phyloP scores from a whole-genome alignment of 768 basidiomycete species.

The Rhodotorula graminis region DNA sequence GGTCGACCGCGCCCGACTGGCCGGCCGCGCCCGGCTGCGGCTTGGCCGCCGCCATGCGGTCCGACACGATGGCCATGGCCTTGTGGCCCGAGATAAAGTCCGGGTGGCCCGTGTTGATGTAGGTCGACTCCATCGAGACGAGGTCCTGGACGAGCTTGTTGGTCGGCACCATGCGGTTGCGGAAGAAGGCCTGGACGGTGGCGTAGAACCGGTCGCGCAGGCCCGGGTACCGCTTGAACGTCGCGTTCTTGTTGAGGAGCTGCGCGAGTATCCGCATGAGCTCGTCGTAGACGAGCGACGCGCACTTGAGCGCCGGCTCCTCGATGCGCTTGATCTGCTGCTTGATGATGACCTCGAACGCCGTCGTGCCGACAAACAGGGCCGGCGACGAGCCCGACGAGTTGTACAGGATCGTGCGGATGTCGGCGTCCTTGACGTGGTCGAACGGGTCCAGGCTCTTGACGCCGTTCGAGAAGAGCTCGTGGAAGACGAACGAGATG shows the following conservation, averaged over 20 bases:
- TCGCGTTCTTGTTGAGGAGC: constrained; percentile 81
- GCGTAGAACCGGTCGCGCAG: constrained; percentile 92
- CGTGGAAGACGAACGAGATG: constrained; percentile 98
- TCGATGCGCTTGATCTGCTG: constrained; percentile 97
- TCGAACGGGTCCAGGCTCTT: constrained; percentile 97
- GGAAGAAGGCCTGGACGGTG: constrained; percentile 96
- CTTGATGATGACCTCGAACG: constrained; percentile 98
- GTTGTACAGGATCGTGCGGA: constrained; percentile 91
- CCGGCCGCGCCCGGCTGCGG: constrained; percentile 54
- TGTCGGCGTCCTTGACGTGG: constrained; percentile 97
- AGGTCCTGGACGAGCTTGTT: constrained; percentile 90
- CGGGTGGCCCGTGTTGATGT: constrained; percentile 98
- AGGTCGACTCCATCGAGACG: constrained; percentile 96
- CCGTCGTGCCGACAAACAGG: constrained; percentile 91
- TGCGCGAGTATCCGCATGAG: constrained; percentile 92
- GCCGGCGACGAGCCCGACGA: constrained; percentile 96
- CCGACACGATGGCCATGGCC: constrained; percentile 81
- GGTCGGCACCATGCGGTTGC: constrained; percentile 85
- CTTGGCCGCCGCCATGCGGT: constrained; percentile 76
- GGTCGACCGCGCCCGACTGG: constrained; percentile 52
- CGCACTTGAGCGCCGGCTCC: constrained; percentile 88
- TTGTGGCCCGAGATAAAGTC: constrained; percentile 97
- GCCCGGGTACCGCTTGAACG: constrained; percentile 94
- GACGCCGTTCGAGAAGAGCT: constrained; percentile 93
- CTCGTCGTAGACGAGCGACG: constrained; percentile 93